Evolutionary conservation across 257 asterid genomes (phyloP), one percentile per base, ranked within the genome.

Genomic region (Marsdenia floribunda): DNA sequence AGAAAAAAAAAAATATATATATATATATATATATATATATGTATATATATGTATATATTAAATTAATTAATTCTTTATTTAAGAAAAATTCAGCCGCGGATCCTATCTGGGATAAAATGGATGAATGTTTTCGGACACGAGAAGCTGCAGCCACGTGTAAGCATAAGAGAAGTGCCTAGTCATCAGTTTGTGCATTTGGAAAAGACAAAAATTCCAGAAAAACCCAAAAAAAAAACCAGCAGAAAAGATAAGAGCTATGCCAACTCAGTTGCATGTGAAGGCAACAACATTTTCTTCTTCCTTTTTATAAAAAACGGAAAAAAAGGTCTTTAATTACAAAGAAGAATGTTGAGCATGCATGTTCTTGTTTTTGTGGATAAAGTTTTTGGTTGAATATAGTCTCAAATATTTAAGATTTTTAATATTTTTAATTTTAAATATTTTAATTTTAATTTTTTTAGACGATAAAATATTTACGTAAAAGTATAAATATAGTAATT

Each of bases 211-310:
- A 55, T 14, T 14, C 64, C 67, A 33, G 10, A 29, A 61, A 6
- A 29, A 61, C 1, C 5, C 33, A 63, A 22, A 5, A 63, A 61
- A 29, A 44, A 42, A 35, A 6, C 0, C 7, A 19, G 67, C 22
- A 47, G 44, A 29, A 53, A 72, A 66, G 46, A 68, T 44, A 37
- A 26, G 61, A 33, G 33, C n/a, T 53, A 4, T 59, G 78, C 75
- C 82, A 78, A 73, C 64, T 73, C 75, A 54, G n/a, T 4, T 15
- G 26, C 82, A 78, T 78, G 82, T 78, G 78, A 69, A 54, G 7
- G 16, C 14, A 4, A 40, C 35, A 63, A 77, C 73, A 49, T 77
- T 49, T 29, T 22, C 42, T 69, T 47, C 73, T 22, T n/a, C 2
- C 12, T 6, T 44, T 44, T 11, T 44, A 6, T 44, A 44, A 3